Base-by-base conservation (phyloP, 2,329 filamentous ascomycete species). In the Fusarium neocosmosporiellum region DNA sequence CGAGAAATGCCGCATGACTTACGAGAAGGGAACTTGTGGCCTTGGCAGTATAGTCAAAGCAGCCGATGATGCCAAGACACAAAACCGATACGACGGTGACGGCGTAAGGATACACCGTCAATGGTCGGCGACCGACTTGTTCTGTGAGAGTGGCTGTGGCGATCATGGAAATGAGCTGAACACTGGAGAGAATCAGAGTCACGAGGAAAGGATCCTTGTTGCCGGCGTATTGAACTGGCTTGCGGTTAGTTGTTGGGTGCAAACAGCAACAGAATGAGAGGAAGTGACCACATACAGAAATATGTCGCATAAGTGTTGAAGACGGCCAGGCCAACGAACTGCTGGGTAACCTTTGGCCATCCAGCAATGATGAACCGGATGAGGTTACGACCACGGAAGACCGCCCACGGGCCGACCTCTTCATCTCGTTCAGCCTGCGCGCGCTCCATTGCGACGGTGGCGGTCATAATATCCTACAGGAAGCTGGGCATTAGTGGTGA, bases 221-320 rank as follows among this genome's bases (percentile, higher is more conserved):
- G 18, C 70, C 70, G 1, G 67, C 64, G 16, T 70, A 69, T 66
- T 71, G 68, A 33, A 71, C 68, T 71, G 9, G 8, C 7, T 18
- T 6, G 5, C 2, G 16, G 8, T 46, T 10, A 27, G 41, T 10
- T 18, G 41, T 10, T 18, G 8, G 8, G 22, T 24, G 41, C 20
- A 46, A 10, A 10, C 8, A 46, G 14, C 5, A 24, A 46, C 13
- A 16, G 4, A 46, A 2, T 18, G 7, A 18, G 31, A 8, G 20
- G 20, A 33, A 6, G 7, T 0, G 1, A 2, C 2, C n/a, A 37
- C 70, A 34, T 29, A 67, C 64, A 72, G 31, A 72, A 72, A 14
- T 70, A 70, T 14, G 67, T 72, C 8, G 70, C 70, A 11, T 70
- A 72, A 7, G 67, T 70, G 29, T 72, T 72, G 11, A 72, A 67